Base-by-base conservation (phyloP, 176 grass and related monocot species). In the Chloris gayana region DNA sequence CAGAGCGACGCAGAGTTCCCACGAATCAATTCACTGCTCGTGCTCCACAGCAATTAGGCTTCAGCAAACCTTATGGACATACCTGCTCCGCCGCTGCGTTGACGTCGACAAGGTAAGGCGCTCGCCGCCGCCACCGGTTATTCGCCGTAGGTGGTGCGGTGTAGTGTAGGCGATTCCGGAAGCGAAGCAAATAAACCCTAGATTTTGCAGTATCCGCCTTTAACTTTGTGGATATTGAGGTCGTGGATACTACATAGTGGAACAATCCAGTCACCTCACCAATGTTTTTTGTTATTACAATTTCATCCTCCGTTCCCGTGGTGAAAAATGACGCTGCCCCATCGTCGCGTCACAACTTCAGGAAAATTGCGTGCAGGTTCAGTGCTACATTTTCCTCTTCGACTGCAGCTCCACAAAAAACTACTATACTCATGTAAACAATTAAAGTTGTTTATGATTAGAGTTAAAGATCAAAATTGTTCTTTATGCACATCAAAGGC, bases 141-240 rank as follows among this genome's bases (percentile, higher is more conserved):
- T 76, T 76, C 71, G 10, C 63, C 31, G 9, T 69, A 41, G 56
- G 38, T 57, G 38, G 44, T 1, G 42, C 5, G 17, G 63, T 4
- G 68, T 39, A 47, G 63, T 4, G 68, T 39, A 47, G 75, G 58
- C 15, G 59, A 7, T 7, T 83, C 69, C 41, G 19, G 75, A 70
- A 69, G 54, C 37, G 14, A 50, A 42, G 12, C 11, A 14, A 46
- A 34, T 6, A 62, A 67, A 81, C 72, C 82, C 87, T 89, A 85
- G 25, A 19, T 1, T 76, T 85, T 70, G 35, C 17, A 14, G 15
- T 65, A 85, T 66, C 12, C 34, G 4, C 87, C 87, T 81, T 19
- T 15, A 0, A 35, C 75, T 26, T 17, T 19, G 6, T 22, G 15
- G 15, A 50, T 50, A 80, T 60, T n/a, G n/a, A n/a, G n/a, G n/a